phyloP scores from a whole-genome alignment of 2,329 filamentous ascomycete species.

The Cryphonectria carpinicola region DNA sequence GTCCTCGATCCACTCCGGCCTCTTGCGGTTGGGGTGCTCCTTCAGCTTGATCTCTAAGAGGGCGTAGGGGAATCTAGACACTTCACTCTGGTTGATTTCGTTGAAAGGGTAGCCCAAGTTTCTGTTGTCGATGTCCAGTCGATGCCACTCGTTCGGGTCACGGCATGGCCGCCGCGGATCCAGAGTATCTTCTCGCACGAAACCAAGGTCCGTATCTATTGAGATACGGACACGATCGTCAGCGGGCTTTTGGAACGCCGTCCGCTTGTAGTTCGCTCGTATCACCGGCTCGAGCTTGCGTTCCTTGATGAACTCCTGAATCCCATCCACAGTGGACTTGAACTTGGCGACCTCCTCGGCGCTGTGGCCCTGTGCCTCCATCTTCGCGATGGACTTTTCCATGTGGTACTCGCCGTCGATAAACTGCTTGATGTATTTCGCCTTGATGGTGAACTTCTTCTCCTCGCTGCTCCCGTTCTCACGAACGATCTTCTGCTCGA shows the following conservation, averaged over 20 bases:
- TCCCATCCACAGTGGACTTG: conserved; percentile 71
- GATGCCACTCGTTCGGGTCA: conserved; percentile 87
- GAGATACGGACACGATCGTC: conserved; percentile 90
- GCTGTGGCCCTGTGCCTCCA: conserved; percentile 75
- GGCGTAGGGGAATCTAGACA: conserved; percentile 87
- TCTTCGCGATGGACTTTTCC: conserved; percentile 87
- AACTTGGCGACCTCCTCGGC: conserved; percentile 69
- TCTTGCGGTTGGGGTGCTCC: conserved; percentile 66
- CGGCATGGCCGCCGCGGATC: conserved; percentile 86
- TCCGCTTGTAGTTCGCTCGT: conserved; percentile 90
- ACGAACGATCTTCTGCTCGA: conserved; percentile 88
- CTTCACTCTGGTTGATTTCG: conserved; percentile 86
- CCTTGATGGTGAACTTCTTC: conserved; percentile 82
- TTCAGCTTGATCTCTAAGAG: conserved; percentile 91
- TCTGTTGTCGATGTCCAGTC: conserved; percentile 81
- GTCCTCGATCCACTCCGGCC: conserved; percentile 85
- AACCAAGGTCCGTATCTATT: conserved; percentile 88
- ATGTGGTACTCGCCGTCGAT: conserved; percentile 86
- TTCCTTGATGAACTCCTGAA: conserved; percentile 79
- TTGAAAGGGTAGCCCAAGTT: conserved; percentile 87
- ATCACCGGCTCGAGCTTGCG: conserved; percentile 82
- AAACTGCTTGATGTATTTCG: conserved; percentile 89
- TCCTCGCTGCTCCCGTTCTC: conserved; percentile 79
- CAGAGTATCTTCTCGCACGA: conserved; percentile 79
- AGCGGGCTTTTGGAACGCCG: conserved; percentile 93